Percentiles rank a stretch among this genome's conserved stretches.
phyloP scores from a whole-genome alignment of 805 yeast species.

The Zygosaccharomyces gambellarensis region DNA sequence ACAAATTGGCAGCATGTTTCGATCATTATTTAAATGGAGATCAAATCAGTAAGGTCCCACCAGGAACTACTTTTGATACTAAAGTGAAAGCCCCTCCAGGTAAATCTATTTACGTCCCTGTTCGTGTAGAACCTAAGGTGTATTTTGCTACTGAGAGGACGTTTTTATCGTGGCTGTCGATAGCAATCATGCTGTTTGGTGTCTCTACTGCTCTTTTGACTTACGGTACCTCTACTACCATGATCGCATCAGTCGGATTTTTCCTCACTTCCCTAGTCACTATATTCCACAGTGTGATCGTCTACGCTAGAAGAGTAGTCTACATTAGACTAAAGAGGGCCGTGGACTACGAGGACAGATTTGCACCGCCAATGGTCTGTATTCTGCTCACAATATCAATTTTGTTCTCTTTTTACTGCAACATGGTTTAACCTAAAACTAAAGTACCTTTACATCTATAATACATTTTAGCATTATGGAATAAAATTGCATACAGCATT shows the following conservation, averaged over 20 bases:
- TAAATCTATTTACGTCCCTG: conserved; percentile 84
- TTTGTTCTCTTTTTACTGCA: conserved; percentile 51
- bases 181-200: conserved; percentile 81
- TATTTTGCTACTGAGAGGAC: conserved; percentile 98
- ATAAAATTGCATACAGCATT: neutral
- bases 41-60: conserved; percentile 51
- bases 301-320: conserved; percentile 75
- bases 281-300: conserved; percentile 62
- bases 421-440: conserved; percentile 9
- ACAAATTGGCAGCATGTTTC: conserved; percentile 19
- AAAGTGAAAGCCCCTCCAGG: conserved; percentile 76
- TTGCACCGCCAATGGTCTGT: conserved; percentile 86
- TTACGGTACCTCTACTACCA: conserved; percentile 71
- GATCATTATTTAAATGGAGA: conserved; percentile 50
- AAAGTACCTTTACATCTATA: neutral
- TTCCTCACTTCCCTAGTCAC: conserved; percentile 74
- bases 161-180: conserved; percentile 87
- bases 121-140: conserved; percentile 97
- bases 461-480: neutral
- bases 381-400: conserved; percentile 66
- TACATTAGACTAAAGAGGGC: conserved; percentile 81
- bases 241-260: conserved; percentile 82
- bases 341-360: conserved; percentile 76
- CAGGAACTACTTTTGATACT: conserved; percentile 58
- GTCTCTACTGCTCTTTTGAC: conserved; percentile 82